Conservation (phyloP, 75 land plant genomes). For the Chamaecyparis obtusa region DNA sequence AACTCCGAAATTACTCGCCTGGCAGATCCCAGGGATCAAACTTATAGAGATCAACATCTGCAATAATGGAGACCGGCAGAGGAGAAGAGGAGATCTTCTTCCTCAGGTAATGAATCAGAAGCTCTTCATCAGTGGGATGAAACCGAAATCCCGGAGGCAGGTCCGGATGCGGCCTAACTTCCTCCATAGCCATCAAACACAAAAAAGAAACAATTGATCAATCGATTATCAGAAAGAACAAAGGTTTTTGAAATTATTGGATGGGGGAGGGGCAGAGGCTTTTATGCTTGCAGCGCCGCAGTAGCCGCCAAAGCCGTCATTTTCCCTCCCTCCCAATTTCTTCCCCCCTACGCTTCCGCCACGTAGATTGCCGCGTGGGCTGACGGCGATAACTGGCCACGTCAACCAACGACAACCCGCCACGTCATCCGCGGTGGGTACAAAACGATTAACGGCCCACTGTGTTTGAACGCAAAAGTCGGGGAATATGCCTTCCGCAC, state of each 20-base stretch:
- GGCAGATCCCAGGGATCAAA: constrained; percentile 14
- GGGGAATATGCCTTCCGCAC: no score
- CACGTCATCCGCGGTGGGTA: no score
- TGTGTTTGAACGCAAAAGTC: no score
- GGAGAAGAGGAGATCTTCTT: background rate
- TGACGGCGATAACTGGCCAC: no score
- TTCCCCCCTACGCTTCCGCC: background rate
- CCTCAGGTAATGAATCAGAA: constrained; percentile 10
- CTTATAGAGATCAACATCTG: constrained; percentile 16
- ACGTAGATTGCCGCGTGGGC: no score
- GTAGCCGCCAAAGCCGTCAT: background rate
- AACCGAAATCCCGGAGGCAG: constrained; percentile 20
- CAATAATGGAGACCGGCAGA: constrained; percentile 5
- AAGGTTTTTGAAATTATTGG: background rate
- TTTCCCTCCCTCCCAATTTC: background rate
- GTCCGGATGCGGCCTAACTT: background rate
- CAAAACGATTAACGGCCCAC: no score
- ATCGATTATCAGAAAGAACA: no score
- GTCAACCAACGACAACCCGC: no score
- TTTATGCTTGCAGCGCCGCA: background rate
- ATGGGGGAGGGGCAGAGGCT: background rate
- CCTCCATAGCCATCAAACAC: background rate
- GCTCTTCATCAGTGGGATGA: constrained; percentile 19
- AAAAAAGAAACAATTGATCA: no score
- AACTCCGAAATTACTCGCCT: background rate